A percentile compares a stretch with the other conserved stretches of the same genome.
Evolutionary conservation across 768 basidiomycete genomes (phyloP).

Genomic region (Leccinum fibrillosum): DNA sequence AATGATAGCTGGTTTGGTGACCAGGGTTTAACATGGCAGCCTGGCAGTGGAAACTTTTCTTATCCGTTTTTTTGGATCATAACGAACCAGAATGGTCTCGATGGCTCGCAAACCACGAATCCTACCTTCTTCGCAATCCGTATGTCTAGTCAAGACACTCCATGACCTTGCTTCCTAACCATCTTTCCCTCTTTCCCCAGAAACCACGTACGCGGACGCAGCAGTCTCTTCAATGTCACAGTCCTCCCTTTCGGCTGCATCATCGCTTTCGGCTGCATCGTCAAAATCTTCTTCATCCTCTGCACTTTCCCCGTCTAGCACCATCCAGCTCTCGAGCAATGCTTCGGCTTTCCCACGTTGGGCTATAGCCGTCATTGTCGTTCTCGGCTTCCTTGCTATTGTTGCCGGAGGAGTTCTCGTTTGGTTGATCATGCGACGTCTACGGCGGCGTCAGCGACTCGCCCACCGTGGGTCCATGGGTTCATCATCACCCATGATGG

Average conservation of each 20-base stretch:
- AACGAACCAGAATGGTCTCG: constrained; percentile 54
- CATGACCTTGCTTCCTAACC: constrained; percentile 6
- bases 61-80: constrained; percentile 81
- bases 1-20: constrained; percentile 76
- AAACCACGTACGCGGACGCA: constrained; percentile 74
- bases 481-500: constrained; percentile 82
- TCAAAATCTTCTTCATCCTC: constrained; percentile 33
- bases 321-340: constrained; percentile 42
- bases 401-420: constrained; percentile 61
- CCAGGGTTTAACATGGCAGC: constrained; percentile 44
- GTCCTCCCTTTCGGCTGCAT: constrained; percentile 25
- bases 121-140: constrained; percentile 78
- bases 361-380: constrained; percentile 89
- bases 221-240: constrained; percentile 56
- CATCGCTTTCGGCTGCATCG: constrained; percentile 39
- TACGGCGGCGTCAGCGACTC: constrained; percentile 50
- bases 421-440: constrained; percentile 70
- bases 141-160: constrained; percentile 43
- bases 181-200: constrained; percentile 32
- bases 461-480: constrained; percentile 74
- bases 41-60: constrained; percentile 45
- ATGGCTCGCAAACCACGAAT: constrained; percentile 60
- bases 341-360: constrained; percentile 68
- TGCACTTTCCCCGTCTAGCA: constrained; percentile 27
- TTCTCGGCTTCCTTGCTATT: constrained; percentile 83